A percentile compares a stretch with the other conserved stretches of the same genome.
Conservation (phyloP, 176 grass and related monocot genomes). For the Triticum monococcum region DNA sequence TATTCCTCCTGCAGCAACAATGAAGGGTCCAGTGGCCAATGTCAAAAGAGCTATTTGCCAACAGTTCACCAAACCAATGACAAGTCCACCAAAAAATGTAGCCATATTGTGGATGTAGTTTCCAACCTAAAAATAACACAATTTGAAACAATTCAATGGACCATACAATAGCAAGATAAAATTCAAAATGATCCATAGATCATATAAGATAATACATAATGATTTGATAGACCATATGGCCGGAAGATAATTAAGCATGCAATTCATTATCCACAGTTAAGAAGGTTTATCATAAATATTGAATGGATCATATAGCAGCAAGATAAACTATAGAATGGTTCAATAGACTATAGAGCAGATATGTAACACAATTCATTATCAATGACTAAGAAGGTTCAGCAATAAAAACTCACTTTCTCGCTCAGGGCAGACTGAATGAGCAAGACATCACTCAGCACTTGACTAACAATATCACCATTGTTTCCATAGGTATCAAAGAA, state of each 20-base stretch:
- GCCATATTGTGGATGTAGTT: slow-evolving; percentile 99
- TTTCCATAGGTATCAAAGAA: slow-evolving; percentile 99
- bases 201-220: background rate
- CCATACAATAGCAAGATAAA: background rate
- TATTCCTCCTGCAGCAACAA: slow-evolving; percentile 99
- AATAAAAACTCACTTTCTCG: slow-evolving; percentile 68
- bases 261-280: background rate
- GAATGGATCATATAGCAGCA: background rate
- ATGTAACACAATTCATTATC: background rate
- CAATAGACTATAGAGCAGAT: background rate
- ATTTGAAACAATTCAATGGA: background rate
- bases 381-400: background rate
- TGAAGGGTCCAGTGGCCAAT: slow-evolving; percentile 92
- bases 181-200: background rate
- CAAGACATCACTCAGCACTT: slow-evolving; percentile 97
- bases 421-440: slow-evolving; percentile 97
- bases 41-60: slow-evolving; percentile 97
- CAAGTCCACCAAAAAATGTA: slow-evolving; percentile 91
- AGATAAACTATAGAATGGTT: background rate
- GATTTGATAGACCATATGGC: background rate
- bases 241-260: background rate
- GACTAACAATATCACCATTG: slow-evolving; percentile 97
- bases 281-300: background rate
- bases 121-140: slow-evolving; percentile 59
- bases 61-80: slow-evolving; percentile 94